Evolutionary conservation across 345 rosid genomes (phyloP).

Genomic region (Euphorbia peplus): DNA sequence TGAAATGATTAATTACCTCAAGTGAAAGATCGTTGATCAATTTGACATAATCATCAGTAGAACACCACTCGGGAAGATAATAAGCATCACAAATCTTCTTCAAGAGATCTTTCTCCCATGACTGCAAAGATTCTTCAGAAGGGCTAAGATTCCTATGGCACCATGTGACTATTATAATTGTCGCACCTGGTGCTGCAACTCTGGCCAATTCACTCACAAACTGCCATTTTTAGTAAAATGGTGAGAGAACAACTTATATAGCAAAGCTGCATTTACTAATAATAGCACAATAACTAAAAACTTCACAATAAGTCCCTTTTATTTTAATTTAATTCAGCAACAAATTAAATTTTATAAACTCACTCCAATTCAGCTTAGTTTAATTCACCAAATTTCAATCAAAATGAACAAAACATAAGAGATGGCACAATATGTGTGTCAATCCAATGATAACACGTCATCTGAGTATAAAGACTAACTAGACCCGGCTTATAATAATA

Average conservation of each 20-base stretch:
- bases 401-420: too few species aligned
- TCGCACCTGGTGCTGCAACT: constrained; percentile 82
- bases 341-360: too few species aligned
- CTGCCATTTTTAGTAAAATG: constrained; percentile 33
- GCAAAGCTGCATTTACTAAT: neutral
- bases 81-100: constrained; percentile 66
- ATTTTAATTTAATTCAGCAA: too few species aligned
- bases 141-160: constrained; percentile 75
- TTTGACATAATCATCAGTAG: constrained; percentile 65
- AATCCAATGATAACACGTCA: too few species aligned
- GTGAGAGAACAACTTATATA: neutral
- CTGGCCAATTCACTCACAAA: constrained; percentile 73
- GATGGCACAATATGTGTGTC: too few species aligned
- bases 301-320: too few species aligned
- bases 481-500: too few species aligned
- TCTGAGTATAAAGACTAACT: too few species aligned
- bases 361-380: too few species aligned
- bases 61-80: constrained; percentile 88
- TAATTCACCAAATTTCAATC: too few species aligned
- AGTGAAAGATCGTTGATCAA: constrained; percentile 53
- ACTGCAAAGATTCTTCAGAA: constrained; percentile 57
- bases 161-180: constrained; percentile 85
- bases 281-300: too few species aligned
- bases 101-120: constrained; percentile 66
- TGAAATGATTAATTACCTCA: constrained; percentile 36